Evolutionary conservation across 805 yeast genomes (phyloP), one percentile per base, ranked within the genome.

Genomic region (Candida pseudoglaebosa): DNA sequence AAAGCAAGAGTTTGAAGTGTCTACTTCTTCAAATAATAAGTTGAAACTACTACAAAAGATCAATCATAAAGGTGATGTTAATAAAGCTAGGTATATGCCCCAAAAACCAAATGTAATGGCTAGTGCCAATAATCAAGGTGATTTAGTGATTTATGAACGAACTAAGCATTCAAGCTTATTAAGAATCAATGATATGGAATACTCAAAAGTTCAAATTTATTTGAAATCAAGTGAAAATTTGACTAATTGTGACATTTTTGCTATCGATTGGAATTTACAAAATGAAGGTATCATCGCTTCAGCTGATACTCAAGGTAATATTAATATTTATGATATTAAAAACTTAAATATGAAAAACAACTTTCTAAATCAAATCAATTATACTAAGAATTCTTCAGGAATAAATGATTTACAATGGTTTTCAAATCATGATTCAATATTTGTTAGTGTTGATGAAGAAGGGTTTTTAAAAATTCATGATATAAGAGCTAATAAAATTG

Each of bases 51-150:
- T 70, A 4, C 95, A 85, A 58, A 71, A 73, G 32, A 79, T 85
- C n/a, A 69, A 75, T 24, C 88, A 80, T 47, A 57, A 64, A 1
- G 89, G 86, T 2, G 93, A 83, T 46, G 81, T 89, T 40, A 86
- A 87, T 54, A 74, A 77, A 44, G 80, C 84, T 0, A 69, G 82
- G 26, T 77, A 75, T 50, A 77, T 85, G 80, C 95, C 96, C 0
- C 91, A 84, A 48, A 90, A 90, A 51, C 93, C 93, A 1, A 93
- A 89, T 52, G 53, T 90, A 4, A 70, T 90, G 4, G 87, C 90
- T 2, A 75, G 88, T 14, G 77, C 80, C 7, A 78, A 84, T 31
- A 77, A 82, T 30, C 56, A 63, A 22, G 96, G 96, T 1, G 65
- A 73, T 10, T 66, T 82, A 9, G 77, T 72, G 37, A 61, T 90